Base-by-base conservation (phyloP, 495 filamentous ascomycete species). In the Aspergillus nanangensis region DNA sequence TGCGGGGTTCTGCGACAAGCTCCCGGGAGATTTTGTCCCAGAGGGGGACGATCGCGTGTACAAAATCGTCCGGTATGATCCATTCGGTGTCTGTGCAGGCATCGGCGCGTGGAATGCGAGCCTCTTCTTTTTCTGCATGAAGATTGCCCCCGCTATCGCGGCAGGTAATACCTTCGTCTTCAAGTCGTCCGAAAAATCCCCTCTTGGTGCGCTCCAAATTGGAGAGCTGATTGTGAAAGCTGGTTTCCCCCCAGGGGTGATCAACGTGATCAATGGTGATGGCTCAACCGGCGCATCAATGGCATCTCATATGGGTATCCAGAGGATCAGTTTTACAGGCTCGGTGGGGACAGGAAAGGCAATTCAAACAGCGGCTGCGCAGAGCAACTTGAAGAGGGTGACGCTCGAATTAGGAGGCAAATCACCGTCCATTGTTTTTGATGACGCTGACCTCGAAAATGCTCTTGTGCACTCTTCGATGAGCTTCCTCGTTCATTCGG, bases 71-170 rank as follows among this genome's bases (percentile, higher is more conserved):
- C 48, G 48, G 1, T 34, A 51, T 17, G 48, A 51, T 19, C 48
- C 48, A 9, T 44, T 51, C 3, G 48, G 48, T 11, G 48, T 51
- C 8, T 51, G 48, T 10, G 48, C 48, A 9, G 48, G 48, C 3
- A 51, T 51, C 15, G 48, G 35, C n/a, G 39, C 42, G 8, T 51
- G 48, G 48, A 51, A 51, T 25, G 48, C 48, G 5, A 51, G 41
- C 4, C 44, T 51, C 27, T 14, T 51, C 27, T 51, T 45, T 37
- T 19, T 51, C 13, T 37, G 35, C 8, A 45, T 43, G 48, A 51
- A 51, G 37, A 32, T 51, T 18, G 48, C 48, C 9, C 48, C 48
- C 8, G 48, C 48, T 5, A 11, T 51, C 23, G 48, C 48, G 1
- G 48, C 48, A 2, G 48, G 48, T 10, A 51, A 51, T n/a, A 39